A percentile compares a stretch with the other conserved stretches of the same genome.
phyloP scores from a whole-genome alignment of 2,329 filamentous ascomycete species.

The Ophiocordyceps camponoti-leonardi region DNA sequence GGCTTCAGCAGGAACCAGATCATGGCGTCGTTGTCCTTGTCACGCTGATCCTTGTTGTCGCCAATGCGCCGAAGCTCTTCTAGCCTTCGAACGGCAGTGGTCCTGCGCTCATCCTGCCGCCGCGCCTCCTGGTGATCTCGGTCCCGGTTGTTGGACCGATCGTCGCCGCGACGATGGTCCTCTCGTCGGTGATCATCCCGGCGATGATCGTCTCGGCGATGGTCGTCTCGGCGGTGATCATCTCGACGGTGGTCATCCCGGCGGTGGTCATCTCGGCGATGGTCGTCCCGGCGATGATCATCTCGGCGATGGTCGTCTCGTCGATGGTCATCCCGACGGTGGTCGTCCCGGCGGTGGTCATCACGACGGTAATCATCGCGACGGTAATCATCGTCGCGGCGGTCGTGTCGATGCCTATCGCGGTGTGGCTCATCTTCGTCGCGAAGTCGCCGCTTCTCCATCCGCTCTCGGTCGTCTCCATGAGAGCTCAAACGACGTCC shows the following conservation, averaged over 20 bases:
- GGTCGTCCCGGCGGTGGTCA: conserved; percentile 8
- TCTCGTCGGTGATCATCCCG: conserved; percentile 9
- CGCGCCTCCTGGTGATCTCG: conserved; percentile 9
- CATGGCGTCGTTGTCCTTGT: conserved; percentile 26
- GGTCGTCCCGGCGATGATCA: conserved; percentile 18
- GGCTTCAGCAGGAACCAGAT: conserved; percentile 36
- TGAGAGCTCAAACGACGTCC: conserved; percentile 18
- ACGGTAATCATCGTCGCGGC: conserved; percentile 16
- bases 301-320: conserved; percentile 9
- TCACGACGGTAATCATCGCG: conserved; percentile 13
- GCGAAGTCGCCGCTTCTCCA: conserved; percentile 10
- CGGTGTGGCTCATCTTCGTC: conserved; percentile 9
- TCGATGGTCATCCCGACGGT: conserved; percentile 6
- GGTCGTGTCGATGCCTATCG: conserved; percentile 16
- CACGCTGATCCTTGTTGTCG: conserved; percentile 31
- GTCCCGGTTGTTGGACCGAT: conserved; percentile 7
- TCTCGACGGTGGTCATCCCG: conserved; percentile 15
- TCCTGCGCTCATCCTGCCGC: conserved; percentile 22
- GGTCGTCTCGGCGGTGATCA: conserved; percentile 11
- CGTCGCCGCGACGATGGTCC: conserved; percentile 6
- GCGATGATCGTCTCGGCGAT: conserved; percentile 14
- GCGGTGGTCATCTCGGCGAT: conserved; percentile 17
- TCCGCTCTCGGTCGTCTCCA: conserved; percentile 19
- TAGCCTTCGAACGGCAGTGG: conserved; percentile 21
- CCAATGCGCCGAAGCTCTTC: conserved; percentile 27